Base-by-base conservation (phyloP, 306 rosid genomes). In the Vigna hirtella region DNA sequence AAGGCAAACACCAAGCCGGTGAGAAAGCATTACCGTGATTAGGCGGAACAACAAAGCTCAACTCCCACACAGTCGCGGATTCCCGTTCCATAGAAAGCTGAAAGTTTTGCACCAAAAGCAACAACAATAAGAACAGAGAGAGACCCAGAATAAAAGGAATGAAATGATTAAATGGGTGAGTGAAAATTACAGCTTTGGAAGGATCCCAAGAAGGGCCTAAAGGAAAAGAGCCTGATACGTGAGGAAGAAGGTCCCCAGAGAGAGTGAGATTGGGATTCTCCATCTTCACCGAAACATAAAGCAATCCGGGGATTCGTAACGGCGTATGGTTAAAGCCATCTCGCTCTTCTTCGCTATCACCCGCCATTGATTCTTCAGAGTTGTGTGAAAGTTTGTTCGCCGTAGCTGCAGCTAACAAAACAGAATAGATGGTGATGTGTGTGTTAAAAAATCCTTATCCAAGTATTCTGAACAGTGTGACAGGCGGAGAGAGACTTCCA, bases 11-110 rank as follows among this genome's bases (percentile, higher is more conserved):
- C 10, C 2, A 59, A 59, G 66, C 42, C 15, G 7, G 11, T 59
- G 66, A 77, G 62, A 80, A 78, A 76, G 6, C 36, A 74, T 74
- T 88, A 95, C 99, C 97, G 17, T 95, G 98, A 87, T 95, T 93
- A 9, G 93, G 90, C 43, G 99, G 97, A 86, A 93, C 91, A 80
- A 95, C 99, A 81, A 95, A 91, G 83, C 99, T 95, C 89, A 95
- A 88, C 83, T 95, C 99, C 99, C 98, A 95, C 98, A 83, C 85
- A 50, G 98, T 87, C 15, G 86, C 89, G 17, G 99, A 91, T 76
- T 95, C 99, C 13, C 98, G 88, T 64, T 89, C 96, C 97, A 95
- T 88, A 2, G 88, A 76, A 78, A 95, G 93, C 99, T 95, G 20
- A 17, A 68, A 47, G 1, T 70, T 56, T 53, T 12, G 36, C 57